Evolutionary conservation across 2,329 filamentous ascomycete species (phyloP).

Genomic region (Aspergillus udagawae): DNA sequence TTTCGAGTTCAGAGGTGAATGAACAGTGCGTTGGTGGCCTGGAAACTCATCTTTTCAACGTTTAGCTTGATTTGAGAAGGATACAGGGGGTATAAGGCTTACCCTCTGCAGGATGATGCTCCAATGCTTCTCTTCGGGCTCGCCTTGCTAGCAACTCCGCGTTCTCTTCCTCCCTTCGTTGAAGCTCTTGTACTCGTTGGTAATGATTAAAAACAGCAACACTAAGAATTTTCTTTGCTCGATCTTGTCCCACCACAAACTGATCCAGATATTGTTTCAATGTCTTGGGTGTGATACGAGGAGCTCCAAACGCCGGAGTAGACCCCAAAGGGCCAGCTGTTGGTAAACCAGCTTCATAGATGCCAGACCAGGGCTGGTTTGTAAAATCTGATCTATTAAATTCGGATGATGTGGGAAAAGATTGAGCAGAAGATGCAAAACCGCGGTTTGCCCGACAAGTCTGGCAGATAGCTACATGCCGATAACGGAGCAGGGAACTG

Average conservation of each 20-base stretch:
- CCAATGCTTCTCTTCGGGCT: slow-evolving; percentile 64
- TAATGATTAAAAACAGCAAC: slow-evolving; percentile 97
- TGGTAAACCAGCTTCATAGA: slow-evolving; percentile 60
- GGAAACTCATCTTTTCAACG: slow-evolving; percentile 55
- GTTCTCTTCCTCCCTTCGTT: slow-evolving; percentile 73
- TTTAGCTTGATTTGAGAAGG: slow-evolving; percentile 1
- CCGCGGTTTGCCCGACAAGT: slow-evolving; percentile 10
- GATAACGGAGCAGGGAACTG: slow-evolving; percentile 20
- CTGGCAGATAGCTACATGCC: slow-evolving; percentile 11
- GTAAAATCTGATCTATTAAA: slow-evolving; percentile 61
- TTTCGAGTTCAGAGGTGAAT: slow-evolving; percentile 29
- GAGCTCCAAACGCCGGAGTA: slow-evolving; percentile 54
- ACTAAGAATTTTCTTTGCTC: slow-evolving; percentile 86
- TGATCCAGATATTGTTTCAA: slow-evolving; percentile 91
- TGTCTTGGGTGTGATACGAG: slow-evolving; percentile 57
- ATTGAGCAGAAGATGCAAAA: slow-evolving; percentile 28
- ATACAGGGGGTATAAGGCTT: slow-evolving; percentile 7
- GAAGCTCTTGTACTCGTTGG: slow-evolving; percentile 72
- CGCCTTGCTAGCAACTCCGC: slow-evolving; percentile 69
- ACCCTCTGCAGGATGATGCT: slow-evolving; percentile 78
- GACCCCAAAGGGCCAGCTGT: slow-evolving; percentile 61
- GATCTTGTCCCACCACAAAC: slow-evolving; percentile 93
- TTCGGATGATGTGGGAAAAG: slow-evolving; percentile 43
- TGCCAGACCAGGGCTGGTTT: slow-evolving; percentile 58
- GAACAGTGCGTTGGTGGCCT: slow-evolving; percentile 55